Base-by-base conservation (phyloP, 495 filamentous ascomycete genomes). In the Rostrohypoxylon terebratum region DNA sequence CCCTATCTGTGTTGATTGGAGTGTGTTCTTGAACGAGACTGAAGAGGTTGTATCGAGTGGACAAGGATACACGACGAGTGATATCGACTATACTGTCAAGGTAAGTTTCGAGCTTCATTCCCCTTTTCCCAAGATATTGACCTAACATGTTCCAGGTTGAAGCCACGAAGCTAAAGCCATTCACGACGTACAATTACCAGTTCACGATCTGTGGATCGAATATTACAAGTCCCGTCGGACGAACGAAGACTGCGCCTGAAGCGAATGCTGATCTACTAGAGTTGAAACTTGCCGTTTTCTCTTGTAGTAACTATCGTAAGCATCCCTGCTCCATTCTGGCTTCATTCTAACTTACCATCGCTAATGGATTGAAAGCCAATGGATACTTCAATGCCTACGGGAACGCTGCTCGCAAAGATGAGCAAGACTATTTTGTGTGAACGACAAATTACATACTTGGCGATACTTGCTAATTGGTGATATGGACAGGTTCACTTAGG, bases 71-170 rank as follows among this genome's bases (percentile, higher is more conserved):
- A 92, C 90, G 0, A 89, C 81, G 44, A 89, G 85, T 0, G 90
- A 92, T 77, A 84, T 92, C 28, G 90, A 92, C 69, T 92, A 88
- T 70, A 92, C 90, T 14, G 81, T 91, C 34, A 91, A 92, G 82
- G 87, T 86, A 20, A 28, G 28, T 33, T 59, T 25, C 11, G 6
- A 1, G n/a, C 8, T n/a, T 28, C 1, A 40, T 47, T 45, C 11
- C 13, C 0, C 9, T 40, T 44, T 8, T 31, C 21, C 21, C 18
- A 0, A 25, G 25, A 14, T 21, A n/a, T 14, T 38, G 31, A 8
- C 0, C 48, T 45, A 70, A 66, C 62, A 28, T 18, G 0, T 20
- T 18, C 34, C 53, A 88, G 84, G 85, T 92, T 34, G 89, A 91
- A 76, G 90, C 90, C 0, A 77, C 74, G 62, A 83, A 83, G 10